Evolutionary conservation across 805 yeast genomes (phyloP).

Genomic region (Blastobotrys robertii): DNA sequence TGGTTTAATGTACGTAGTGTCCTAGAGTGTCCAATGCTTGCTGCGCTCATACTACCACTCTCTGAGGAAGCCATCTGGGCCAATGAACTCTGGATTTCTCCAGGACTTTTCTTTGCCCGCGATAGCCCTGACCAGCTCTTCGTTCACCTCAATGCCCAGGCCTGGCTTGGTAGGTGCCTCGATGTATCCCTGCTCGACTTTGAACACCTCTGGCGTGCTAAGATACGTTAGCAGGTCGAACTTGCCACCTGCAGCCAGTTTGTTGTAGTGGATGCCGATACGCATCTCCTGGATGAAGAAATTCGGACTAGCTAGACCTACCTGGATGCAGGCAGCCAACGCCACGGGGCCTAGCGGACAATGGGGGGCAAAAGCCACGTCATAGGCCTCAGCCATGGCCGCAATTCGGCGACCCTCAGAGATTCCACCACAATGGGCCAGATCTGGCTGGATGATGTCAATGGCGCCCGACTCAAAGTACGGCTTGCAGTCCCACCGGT

Average conservation of each 20-base stretch:
- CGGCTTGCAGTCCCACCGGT: constrained; percentile 20
- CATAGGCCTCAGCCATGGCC: constrained; percentile 24
- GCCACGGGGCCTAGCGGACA: constrained; percentile 26
- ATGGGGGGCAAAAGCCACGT: constrained; percentile 25
- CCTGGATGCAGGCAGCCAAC: constrained; percentile 23
- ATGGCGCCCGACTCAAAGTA: constrained; percentile 20
- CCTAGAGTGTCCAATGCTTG: background rate
- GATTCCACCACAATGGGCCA: constrained; percentile 24
- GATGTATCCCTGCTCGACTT: constrained; percentile 19
- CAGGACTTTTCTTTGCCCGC: constrained; percentile 17
- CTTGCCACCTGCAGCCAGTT: constrained; percentile 10
- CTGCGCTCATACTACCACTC: constrained; percentile 16
- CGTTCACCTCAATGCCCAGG: constrained; percentile 22
- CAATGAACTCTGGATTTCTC: constrained; percentile 24
- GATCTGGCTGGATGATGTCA: constrained; percentile 25
- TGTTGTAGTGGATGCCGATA: constrained; percentile 22
- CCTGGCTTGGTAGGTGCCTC: constrained; percentile 20
- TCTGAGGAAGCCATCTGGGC: constrained; percentile 22
- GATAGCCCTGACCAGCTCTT: constrained; percentile 18
- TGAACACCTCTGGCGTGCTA: constrained; percentile 18
- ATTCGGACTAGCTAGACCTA: constrained; percentile 19
- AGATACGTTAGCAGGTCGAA: constrained; percentile 20
- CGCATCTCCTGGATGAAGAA: constrained; percentile 24
- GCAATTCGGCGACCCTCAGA: constrained; percentile 23
- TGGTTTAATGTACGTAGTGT: too few species aligned